Percentiles rank a stretch among this genome's conserved stretches.
phyloP scores from a whole-genome alignment of 208 protist species.

The Trypanosoma avium region DNA sequence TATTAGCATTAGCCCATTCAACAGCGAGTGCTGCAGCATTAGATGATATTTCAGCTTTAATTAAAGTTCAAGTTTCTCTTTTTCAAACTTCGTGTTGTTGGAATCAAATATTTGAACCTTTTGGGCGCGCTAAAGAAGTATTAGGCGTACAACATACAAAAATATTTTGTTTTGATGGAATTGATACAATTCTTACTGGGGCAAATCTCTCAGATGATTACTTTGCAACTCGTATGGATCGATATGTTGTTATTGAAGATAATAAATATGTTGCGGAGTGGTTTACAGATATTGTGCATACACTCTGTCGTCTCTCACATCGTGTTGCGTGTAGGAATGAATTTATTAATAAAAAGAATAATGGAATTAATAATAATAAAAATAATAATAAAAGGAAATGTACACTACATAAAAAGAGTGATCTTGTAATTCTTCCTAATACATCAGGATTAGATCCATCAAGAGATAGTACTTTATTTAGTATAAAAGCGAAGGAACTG shows the following conservation, averaged over 20 bases:
- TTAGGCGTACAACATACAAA: conserved; percentile 96
- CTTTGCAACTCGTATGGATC: conserved; percentile 93
- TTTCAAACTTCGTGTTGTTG: conserved; percentile 68
- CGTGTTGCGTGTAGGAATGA: conserved; percentile 40
- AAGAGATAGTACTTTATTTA: conserved; percentile 36
- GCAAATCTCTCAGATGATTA: conserved; percentile 96
- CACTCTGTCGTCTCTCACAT: conserved; percentile 43
- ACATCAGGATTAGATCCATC: conserved; percentile 45
- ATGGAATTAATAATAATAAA: neutral
- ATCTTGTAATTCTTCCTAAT: conserved; percentile 68
- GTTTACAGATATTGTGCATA: conserved; percentile 48
- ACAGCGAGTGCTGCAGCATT: conserved; percentile 5
- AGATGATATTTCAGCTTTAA: neutral
- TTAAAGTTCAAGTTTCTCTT: conserved; percentile 49
- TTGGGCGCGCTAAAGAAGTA: conserved; percentile 67
- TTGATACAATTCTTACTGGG: conserved; percentile 86
- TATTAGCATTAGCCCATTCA: conserved; percentile 32
- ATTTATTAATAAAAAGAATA: conserved; percentile 8
- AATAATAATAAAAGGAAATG: conserved; percentile 22
- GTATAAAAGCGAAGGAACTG: conserved; percentile 15
- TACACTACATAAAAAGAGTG: conserved; percentile 48
- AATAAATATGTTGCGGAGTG: conserved; percentile 64
- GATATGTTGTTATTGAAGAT: conserved; percentile 83
- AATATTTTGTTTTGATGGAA: conserved; percentile 88
- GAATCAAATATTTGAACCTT: conserved; percentile 53